These are phyloP conservation scores for Eucalyptus tenuipes DNA, from an alignment of 345 rosid species.

Conservation along the genomic window DNA sequence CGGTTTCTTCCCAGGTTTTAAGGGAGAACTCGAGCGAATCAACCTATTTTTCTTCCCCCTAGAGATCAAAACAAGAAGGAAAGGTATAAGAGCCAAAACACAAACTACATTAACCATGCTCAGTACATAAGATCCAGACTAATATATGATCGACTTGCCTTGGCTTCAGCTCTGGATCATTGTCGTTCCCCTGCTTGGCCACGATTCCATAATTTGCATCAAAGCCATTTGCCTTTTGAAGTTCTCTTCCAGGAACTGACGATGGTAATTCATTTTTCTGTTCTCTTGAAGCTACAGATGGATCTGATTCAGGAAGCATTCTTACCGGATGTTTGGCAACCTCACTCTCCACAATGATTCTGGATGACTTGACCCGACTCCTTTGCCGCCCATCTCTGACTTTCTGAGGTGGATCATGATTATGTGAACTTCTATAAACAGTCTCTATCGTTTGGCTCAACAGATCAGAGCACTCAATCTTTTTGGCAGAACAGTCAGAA, in stretches of 20 bases:
- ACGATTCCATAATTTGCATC: constrained; percentile 17
- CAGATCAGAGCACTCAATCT: constrained; percentile 70
- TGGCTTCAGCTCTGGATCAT: constrained; percentile 47
- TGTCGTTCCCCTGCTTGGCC: constrained; percentile 24
- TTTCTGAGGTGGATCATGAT: constrained; percentile 77
- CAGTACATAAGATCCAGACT: not conserved
- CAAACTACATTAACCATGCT: not conserved
- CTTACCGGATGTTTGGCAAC: constrained; percentile 17
- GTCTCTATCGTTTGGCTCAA: constrained; percentile 56
- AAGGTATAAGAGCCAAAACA: not conserved
- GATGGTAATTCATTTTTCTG: constrained; percentile 11
- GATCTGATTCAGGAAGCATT: constrained; percentile 23
- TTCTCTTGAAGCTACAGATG: constrained; percentile 34
- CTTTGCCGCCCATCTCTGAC: constrained; percentile 30
- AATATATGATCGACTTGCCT: constrained; percentile 28
- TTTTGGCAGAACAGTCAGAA: constrained; percentile 69
- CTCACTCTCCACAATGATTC: constrained; percentile 12
- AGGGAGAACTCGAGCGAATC: constrained; percentile 20
- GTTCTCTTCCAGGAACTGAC: constrained; percentile 9
- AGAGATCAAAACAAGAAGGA: constrained; percentile 1
- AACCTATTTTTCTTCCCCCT: constrained; percentile 48
- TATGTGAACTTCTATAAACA: constrained; percentile 77
- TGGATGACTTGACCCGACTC: constrained; percentile 17
- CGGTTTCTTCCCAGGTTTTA: constrained; percentile 58
- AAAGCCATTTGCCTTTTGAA: constrained; percentile 13